Conservation (phyloP, 345 rosid species). For the Geranium rotundifolium region DNA sequence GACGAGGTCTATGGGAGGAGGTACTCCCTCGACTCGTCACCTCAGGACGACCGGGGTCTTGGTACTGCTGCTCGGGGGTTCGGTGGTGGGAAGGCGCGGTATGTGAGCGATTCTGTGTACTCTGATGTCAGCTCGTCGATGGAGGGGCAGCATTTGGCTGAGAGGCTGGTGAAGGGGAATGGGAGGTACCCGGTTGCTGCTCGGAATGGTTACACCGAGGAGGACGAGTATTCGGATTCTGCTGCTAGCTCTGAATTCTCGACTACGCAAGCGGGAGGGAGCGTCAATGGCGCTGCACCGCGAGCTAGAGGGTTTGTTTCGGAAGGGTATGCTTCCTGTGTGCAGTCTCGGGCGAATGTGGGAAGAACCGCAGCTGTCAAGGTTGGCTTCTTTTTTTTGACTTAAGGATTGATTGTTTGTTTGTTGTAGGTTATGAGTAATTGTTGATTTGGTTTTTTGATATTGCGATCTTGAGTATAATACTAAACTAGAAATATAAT, state of each 20-base stretch:
- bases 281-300: conserved; percentile 35
- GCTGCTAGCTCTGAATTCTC: conserved; percentile 76
- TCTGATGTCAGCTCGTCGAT: conserved; percentile 82
- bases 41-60: conserved; percentile 38
- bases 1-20: conserved; percentile 38
- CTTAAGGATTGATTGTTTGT: neutral
- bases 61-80: conserved; percentile 24
- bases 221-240: conserved; percentile 71
- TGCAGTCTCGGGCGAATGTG: conserved; percentile 26
- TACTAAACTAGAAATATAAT: neutral
- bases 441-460: neutral
- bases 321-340: conserved; percentile 47
- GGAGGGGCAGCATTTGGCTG: conserved; percentile 33
- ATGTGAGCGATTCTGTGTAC: conserved; percentile 35
- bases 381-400: conserved; percentile 25
- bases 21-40: conserved; percentile 60
- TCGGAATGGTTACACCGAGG: conserved; percentile 45
- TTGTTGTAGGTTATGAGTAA: too few relatives aligned
- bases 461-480: neutral
- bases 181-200: conserved; percentile 24
- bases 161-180: conserved; percentile 21
- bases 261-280: conserved; percentile 35
- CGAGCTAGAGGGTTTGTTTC: conserved; percentile 30
- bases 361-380: conserved; percentile 20
- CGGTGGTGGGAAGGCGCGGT: conserved; percentile 22